These are phyloP conservation scores for Cercophora newfieldiana DNA, from an alignment of 495 filamentous ascomycete species.

Conservation along the genomic window DNA sequence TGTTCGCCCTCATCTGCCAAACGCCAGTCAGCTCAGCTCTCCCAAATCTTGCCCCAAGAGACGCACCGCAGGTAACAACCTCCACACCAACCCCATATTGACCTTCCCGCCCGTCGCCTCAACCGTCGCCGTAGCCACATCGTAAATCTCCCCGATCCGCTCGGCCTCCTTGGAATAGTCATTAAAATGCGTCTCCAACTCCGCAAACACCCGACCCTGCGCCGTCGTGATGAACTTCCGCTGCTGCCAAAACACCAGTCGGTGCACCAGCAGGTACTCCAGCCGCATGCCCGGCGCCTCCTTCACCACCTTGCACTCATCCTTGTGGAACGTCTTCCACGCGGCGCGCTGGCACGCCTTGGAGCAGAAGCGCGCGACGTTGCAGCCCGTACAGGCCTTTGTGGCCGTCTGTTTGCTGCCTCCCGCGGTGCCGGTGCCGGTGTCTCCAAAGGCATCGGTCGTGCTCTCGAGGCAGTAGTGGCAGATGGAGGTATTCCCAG, in stretches of 20 bases:
- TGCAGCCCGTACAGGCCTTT: slow-evolving; percentile 63
- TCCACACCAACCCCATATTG: slow-evolving; percentile 23
- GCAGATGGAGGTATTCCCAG: slow-evolving; percentile 15
- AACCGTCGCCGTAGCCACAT: slow-evolving; percentile 13
- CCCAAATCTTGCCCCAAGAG: not conserved
- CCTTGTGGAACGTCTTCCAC: slow-evolving; percentile 27
- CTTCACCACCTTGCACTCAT: slow-evolving; percentile 28
- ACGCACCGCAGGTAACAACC: slow-evolving; percentile 22
- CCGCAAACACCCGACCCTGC: slow-evolving; percentile 13
- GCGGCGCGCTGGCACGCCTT: slow-evolving; percentile 45
- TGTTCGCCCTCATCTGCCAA: slow-evolving; percentile 27
- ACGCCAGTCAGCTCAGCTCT: not conserved
- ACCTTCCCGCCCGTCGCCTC: slow-evolving; percentile 12
- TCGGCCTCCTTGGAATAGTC: slow-evolving; percentile 14
- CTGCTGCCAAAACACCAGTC: slow-evolving; percentile 20
- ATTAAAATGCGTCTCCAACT: slow-evolving; percentile 25
- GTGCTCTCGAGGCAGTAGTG: slow-evolving; percentile 23
- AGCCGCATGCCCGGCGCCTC: slow-evolving; percentile 17
- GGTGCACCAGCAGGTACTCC: slow-evolving; percentile 18
- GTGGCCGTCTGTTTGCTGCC: slow-evolving; percentile 21
- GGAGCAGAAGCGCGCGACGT: slow-evolving; percentile 63
- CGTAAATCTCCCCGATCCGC: slow-evolving; percentile 16
- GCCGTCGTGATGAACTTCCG: slow-evolving; percentile 11
- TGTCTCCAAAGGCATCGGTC: not conserved
- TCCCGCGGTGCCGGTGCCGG: not conserved